Base-by-base conservation (phyloP, 2,329 filamentous ascomycete genomes). In the Aspergillus piperis region DNA sequence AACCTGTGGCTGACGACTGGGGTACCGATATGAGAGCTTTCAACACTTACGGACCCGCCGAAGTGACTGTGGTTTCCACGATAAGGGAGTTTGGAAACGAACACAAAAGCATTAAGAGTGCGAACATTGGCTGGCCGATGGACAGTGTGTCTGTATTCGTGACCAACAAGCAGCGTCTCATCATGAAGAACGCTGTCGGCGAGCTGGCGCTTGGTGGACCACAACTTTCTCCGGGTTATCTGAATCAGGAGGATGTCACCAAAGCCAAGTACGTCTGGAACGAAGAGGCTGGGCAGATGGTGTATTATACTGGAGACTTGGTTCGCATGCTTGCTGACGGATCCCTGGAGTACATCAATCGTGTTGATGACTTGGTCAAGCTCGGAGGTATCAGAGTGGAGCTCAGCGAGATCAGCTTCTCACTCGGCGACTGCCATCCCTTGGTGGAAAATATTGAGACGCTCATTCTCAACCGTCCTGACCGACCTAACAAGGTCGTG, bases 31-130 rank as follows among this genome's bases (percentile, higher is more conserved):
- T 76, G 59, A 61, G 69, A n/a, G 68, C 73, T 1, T 73, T 70
- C 61, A 78, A 79, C 57, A 71, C 72, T 1, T 80, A 79, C 50
- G 77, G 77, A 1, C 77, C 77, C 3, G 71, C 74, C 2, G 77
- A 80, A 60, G 70, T 67, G 4, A 74, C 72, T 1, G 68, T 75
- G 19, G 68, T 73, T 15, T 72, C 71, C 2, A 76, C 74, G 1
- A 62, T 72, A 8, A 61, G 68, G 11, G 68, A 70, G 36, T 71
- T 73, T 59, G 71, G 66, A 23, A 69, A 67, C 19, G 58, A 62
- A 48, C 64, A 65, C 30, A 69, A 67, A 25, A 44, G 59, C 13
- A 48, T 70, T 25, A 71, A 66, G 49, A 71, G 72, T 55, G 66
- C 65, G 23, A 74, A 75, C 54, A 67, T 76, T 41, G 73, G 73